Percentiles rank a stretch among this genome's conserved stretches.
These are phyloP conservation scores for Trametes cubensis DNA, from an alignment of 768 basidiomycete genomes.

Conservation along the genomic window DNA sequence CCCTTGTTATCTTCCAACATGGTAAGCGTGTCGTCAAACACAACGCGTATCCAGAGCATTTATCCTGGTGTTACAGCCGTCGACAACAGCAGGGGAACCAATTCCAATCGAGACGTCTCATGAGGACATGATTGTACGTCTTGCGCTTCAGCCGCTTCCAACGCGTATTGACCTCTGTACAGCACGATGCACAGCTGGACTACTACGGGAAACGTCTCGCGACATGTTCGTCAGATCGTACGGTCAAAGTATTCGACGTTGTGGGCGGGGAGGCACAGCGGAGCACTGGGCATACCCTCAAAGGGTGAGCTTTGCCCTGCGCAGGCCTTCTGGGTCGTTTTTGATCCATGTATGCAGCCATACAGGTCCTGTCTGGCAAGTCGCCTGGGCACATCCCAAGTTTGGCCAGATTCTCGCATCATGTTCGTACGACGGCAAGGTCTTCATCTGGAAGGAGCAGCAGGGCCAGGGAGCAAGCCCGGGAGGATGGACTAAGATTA, in stretches of 20 bases:
- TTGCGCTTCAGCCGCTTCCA: conserved; percentile 2
- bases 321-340: neutral
- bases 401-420: conserved; percentile 96
- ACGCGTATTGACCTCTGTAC: conserved; percentile 22
- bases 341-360: conserved; percentile 56
- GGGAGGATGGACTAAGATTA: conserved; percentile 88
- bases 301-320: conserved; percentile 56
- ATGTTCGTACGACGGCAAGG: conserved; percentile 98
- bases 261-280: conserved; percentile 83
- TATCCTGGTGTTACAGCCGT: conserved; percentile 12
- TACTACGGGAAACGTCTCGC: conserved; percentile 97
- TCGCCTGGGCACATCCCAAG: conserved; percentile 98
- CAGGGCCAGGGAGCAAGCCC: conserved; percentile 51
- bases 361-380: conserved; percentile 97
- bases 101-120: conserved; percentile 93
- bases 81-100: conserved; percentile 39
- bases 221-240: conserved; percentile 94
- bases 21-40: neutral
- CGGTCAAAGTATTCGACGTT: conserved; percentile 93
- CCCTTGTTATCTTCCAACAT: neutral
- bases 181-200: conserved; percentile 98
- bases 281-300: conserved; percentile 69
- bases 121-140: conserved; percentile 95
- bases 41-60: neutral
- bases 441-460: conserved; percentile 98